Evolutionary conservation across 768 basidiomycete species (phyloP).

Genomic region (Rhizopogon vesiculosus): DNA sequence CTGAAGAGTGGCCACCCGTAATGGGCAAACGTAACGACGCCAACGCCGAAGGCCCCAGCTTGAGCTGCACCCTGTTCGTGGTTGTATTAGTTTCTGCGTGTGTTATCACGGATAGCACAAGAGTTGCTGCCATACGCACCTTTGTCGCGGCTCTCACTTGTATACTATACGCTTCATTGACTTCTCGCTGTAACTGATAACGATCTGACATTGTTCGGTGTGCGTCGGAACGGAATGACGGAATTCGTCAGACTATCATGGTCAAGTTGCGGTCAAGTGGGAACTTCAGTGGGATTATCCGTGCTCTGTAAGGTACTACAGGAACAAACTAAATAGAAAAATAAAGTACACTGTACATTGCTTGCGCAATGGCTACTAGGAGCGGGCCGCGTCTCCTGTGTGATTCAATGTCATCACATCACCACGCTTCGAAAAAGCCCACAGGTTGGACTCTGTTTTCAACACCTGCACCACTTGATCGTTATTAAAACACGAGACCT

Average conservation of each 20-base stretch:
- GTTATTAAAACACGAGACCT: constrained; percentile 30
- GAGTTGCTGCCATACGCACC: constrained; percentile 31
- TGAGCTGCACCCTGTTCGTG: constrained; percentile 47
- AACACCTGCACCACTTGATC: constrained; percentile 36
- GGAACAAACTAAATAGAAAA: not conserved
- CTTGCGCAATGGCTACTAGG: too few relatives aligned
- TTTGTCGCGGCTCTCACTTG: constrained; percentile 56
- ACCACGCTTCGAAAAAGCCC: constrained; percentile 36
- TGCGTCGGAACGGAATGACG: not conserved
- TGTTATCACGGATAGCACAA: not conserved
- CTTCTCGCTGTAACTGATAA: constrained; percentile 46
- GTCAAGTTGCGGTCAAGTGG: not conserved
- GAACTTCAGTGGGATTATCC: not conserved
- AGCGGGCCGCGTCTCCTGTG: not conserved
- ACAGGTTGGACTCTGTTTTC: constrained; percentile 25
- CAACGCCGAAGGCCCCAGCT: constrained; percentile 50
- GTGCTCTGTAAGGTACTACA: not conserved
- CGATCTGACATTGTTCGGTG: constrained; percentile 23
- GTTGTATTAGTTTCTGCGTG: constrained; percentile 10
- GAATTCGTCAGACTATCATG: not conserved
- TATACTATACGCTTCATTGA: constrained; percentile 52
- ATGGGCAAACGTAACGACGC: constrained; percentile 59
- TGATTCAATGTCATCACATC: not conserved
- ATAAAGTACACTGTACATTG: not conserved
- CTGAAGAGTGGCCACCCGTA: constrained; percentile 71